Conservation (phyloP, 2,329 filamentous ascomycete species). For the Paraphaeosphaeria sporulosa region DNA sequence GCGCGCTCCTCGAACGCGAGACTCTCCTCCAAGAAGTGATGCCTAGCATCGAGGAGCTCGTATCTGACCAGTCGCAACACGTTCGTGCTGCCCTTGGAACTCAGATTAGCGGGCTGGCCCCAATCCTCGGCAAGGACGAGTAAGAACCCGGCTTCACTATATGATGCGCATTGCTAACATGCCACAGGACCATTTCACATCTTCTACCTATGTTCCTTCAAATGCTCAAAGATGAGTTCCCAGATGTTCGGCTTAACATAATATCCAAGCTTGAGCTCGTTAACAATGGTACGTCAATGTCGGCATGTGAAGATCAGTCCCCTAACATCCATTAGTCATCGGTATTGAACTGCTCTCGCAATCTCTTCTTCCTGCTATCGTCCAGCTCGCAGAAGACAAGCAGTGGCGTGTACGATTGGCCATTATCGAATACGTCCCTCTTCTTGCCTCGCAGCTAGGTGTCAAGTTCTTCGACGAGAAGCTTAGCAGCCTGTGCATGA, state of each 20-base stretch:
- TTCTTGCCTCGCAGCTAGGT: conserved; percentile 92
- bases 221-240: conserved; percentile 99
- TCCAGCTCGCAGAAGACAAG: conserved; percentile 97
- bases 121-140: conserved; percentile 98
- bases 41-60: conserved; percentile 93
- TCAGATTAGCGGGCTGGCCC: conserved; percentile 95
- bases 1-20: conserved; percentile 83
- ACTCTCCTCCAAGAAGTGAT: conserved; percentile 95
- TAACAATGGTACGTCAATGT: conserved; percentile 76
- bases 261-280: conserved; percentile 99
- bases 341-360: conserved; percentile 97
- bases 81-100: conserved; percentile 94
- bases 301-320: neutral
- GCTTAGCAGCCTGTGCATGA: conserved; percentile 94
- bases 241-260: conserved; percentile 96
- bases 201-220: conserved; percentile 98
- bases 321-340: conserved; percentile 70
- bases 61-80: conserved; percentile 95
- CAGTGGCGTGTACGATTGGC: conserved; percentile 97
- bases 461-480: conserved; percentile 99
- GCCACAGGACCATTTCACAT: conserved; percentile 84
- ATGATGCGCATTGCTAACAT: conserved; percentile 34
- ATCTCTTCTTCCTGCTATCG: conserved; percentile 94
- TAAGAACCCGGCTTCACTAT: conserved; percentile 56
- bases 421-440: conserved; percentile 98